Conservation (phyloP, 2,329 filamentous ascomycete genomes). For the Curvularia spicifera region DNA sequence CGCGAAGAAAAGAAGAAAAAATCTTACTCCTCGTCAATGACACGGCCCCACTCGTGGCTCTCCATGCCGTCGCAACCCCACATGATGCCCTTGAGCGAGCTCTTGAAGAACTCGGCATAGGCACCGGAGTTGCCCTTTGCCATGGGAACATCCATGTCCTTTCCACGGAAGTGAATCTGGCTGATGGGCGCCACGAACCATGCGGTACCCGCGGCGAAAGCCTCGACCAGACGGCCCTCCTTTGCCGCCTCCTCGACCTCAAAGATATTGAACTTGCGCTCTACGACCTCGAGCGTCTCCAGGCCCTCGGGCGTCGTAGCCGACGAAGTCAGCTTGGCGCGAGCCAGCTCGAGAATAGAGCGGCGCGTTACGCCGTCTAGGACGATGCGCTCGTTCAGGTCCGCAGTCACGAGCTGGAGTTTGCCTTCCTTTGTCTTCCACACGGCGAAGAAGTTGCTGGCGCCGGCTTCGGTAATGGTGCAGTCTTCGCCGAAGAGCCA, state of each 20-base stretch:
- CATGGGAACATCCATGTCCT: slow-evolving; percentile 53
- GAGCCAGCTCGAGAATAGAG: slow-evolving; percentile 76
- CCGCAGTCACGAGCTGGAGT: slow-evolving; percentile 79
- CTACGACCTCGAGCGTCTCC: slow-evolving; percentile 70
- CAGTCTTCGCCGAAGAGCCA: slow-evolving; percentile 84
- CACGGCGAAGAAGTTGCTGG: slow-evolving; percentile 89
- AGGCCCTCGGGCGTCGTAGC: slow-evolving; percentile 35
- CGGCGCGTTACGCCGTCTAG: slow-evolving; percentile 87
- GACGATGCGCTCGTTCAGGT: slow-evolving; percentile 81
- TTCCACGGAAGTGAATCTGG: slow-evolving; percentile 54
- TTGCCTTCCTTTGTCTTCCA: slow-evolving; percentile 71
- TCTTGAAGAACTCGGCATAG: slow-evolving; percentile 54
- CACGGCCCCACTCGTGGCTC: slow-evolving; percentile 56
- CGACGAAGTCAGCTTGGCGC: slow-evolving; percentile 61
- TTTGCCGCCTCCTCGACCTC: slow-evolving; percentile 74
- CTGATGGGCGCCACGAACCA: slow-evolving; percentile 58
- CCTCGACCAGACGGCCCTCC: slow-evolving; percentile 80
- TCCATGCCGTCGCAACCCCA: slow-evolving; percentile 54
- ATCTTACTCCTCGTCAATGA: slow-evolving; percentile 49
- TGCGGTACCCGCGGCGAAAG: slow-evolving; percentile 87
- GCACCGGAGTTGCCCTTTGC: slow-evolving; percentile 49
- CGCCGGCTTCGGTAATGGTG: slow-evolving; percentile 87
- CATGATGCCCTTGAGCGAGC: slow-evolving; percentile 59
- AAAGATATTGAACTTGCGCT: slow-evolving; percentile 80
- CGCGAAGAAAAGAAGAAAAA: not conserved